Evolutionary conservation across 2,329 filamentous ascomycete genomes (phyloP), one percentile per base, ranked within the genome.

Genomic region (Dothistroma pini): DNA sequence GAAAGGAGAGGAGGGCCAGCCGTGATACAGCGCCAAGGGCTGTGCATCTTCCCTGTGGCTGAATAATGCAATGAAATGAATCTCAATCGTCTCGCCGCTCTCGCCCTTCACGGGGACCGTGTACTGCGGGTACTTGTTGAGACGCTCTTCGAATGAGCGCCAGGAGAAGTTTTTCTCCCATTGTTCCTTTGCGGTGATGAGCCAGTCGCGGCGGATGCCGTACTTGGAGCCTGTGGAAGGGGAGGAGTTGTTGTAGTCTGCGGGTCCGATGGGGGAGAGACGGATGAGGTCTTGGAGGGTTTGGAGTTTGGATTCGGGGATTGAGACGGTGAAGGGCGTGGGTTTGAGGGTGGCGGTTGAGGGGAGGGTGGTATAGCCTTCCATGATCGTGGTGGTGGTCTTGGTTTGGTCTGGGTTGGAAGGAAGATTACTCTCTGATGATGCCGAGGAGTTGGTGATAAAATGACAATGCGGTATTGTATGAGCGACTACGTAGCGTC

Each of bases 31-130:
- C 41, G n/a, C 16, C 8, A 44, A n/a, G 12, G 41, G 41, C 8
- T 7, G n/a, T 7, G 75, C 74, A 49, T 75, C 70, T n/a, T 70
- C 41, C 25, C 76, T 79, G 31, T 74, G 62, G 0, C 83, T 85
- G 61, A 85, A 85, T 0, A 86, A 72, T 0, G 77, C 83, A 1
- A 76, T 71, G 66, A 86, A 85, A 63, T 85, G 83, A 21, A 85
- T 70, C 1, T 75, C 68, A 51, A 79, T 70, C 29, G 61, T 58
- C 5, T 62, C 64, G 32, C 72, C 72, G n/a, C 77, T 72, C 9
- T 73, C 70, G 44, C 79, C 78, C 14, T 73, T 73, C 56, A 84
- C 71, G 0, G 71, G 62, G 0, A 74, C 71, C 1, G 70, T 81
- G 74, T 79, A 84, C 58, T 84, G 80, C 0, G 82, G 82, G 54